Evolutionary conservation across 1,284 basidiomycete genomes (phyloP), one percentile per base, ranked within the genome.

Genomic region (Leccinum subatratum): DNA sequence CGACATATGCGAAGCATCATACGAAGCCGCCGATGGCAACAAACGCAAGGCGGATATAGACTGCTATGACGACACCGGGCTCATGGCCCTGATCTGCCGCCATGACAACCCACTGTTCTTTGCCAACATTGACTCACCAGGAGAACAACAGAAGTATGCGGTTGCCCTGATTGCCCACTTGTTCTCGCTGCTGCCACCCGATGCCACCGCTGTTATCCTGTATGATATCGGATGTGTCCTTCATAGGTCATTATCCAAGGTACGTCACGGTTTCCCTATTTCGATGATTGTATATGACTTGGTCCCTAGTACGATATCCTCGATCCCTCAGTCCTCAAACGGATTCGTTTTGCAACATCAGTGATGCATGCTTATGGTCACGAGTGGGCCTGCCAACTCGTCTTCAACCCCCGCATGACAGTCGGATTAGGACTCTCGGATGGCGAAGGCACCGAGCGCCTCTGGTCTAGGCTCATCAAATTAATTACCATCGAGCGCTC

Each of bases 331-430:
- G 18, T 48, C 34, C 34, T 37, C 34, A 20, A 48, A 48, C n/a
- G 45, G 73, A 81, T 0, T 81, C 57, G 57, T 9, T 58, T 58
- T 6, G 57, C 57, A 14, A 58, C 30, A 4, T 16, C 54, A 20
- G 54, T 25, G 22, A 57, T 57, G 54, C 54, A 18, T 34, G 32
- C 32, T 34, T 34, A 34, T 34, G 32, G 32, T 34, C 32, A 34
- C 32, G 32, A 34, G 32, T 34, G 32, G 32, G 32, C 32, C 32
- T 34, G 32, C 32, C 1, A 34, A 34, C 32, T 34, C 11, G 32
- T 34, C 32, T 4, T 34, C 32, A 1, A 34, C 32, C 32, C 32
- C 32, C 32, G 32, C 4, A 34, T 34, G 32, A 34, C 32, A 34
- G 32, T 34, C 32, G 32, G 32, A 11, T 34, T 34, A 34, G 32